phyloP scores from a whole-genome alignment of 1,284 basidiomycete species.

The Cryptococcus sp. region DNA sequence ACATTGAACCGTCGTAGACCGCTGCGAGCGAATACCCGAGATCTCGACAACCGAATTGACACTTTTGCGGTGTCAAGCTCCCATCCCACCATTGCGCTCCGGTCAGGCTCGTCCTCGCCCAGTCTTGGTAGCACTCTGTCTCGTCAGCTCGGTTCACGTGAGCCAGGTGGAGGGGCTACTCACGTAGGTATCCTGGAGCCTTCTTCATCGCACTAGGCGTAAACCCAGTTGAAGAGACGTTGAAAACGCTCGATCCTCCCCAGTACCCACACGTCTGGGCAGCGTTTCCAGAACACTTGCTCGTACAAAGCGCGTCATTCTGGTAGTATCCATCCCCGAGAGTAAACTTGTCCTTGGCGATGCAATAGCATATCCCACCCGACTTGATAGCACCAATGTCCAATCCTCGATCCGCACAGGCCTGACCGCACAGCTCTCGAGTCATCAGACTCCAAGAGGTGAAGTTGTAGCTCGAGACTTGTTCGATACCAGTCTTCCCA shows the following conservation, averaged over 20 bases:
- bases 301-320: background rate
- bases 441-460: conserved; percentile 3
- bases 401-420: background rate
- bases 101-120: background rate
- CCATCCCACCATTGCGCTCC: conserved; percentile 1
- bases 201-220: background rate
- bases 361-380: conserved; percentile 2
- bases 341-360: background rate
- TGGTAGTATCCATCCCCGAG: conserved; percentile 1
- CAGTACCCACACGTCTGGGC: conserved; percentile 4
- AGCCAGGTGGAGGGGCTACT: background rate
- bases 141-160: background rate
- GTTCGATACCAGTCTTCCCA: background rate
- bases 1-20: conserved; percentile 1
- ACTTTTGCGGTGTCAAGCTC: background rate
- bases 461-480: conserved; percentile 1
- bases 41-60: conserved; percentile 2
- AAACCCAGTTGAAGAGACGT: background rate
- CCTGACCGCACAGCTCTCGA: conserved; percentile 2
- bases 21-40: conserved; percentile 1
- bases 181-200: conserved; percentile 3
- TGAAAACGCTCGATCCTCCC: conserved; percentile 3
- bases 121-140: conserved; percentile 3
- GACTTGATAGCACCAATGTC: background rate
- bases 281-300: conserved; percentile 1